Percentiles rank a stretch among this genome's conserved stretches.
These are phyloP conservation scores for Aspergillus novoparasiticus DNA, from an alignment of 2,329 filamentous ascomycete genomes.

Conservation along the genomic window DNA sequence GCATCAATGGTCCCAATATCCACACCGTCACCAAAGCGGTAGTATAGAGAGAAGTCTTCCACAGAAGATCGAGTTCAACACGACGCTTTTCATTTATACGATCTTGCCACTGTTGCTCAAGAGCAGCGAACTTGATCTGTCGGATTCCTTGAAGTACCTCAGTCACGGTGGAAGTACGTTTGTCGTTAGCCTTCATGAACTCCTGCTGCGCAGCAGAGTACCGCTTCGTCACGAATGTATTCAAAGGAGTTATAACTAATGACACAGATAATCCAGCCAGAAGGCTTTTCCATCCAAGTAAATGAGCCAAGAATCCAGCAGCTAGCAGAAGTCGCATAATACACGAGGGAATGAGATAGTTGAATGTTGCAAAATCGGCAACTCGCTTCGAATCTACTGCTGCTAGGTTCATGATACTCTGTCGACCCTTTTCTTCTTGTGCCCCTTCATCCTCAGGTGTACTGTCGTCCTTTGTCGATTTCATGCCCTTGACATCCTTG, in stretches of 20 bases:
- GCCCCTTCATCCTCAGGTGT: constrained; percentile 50
- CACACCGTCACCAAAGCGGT: constrained; percentile 66
- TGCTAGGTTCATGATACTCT: constrained; percentile 75
- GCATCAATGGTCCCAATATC: constrained; percentile 71
- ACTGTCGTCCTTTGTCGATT: constrained; percentile 45
- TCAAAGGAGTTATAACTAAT: constrained; percentile 66
- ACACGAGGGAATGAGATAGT: constrained; percentile 65
- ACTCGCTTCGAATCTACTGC: constrained; percentile 73
- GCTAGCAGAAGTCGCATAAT: constrained; percentile 66
- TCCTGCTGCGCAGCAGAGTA: constrained; percentile 67
- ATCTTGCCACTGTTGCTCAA: constrained; percentile 73
- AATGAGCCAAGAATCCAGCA: constrained; percentile 62
- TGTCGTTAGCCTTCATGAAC: constrained; percentile 74
- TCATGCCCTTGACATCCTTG: constrained; percentile 63
- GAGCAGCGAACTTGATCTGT: constrained; percentile 79
- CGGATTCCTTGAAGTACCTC: constrained; percentile 76
- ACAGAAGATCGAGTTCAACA: constrained; percentile 66
- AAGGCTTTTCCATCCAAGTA: constrained; percentile 72
- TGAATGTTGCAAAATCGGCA: constrained; percentile 66
- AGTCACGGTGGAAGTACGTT: constrained; percentile 72
- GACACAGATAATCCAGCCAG: constrained; percentile 66
- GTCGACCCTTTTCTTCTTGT: constrained; percentile 59
- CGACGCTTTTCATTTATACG: constrained; percentile 67
- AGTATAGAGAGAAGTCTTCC: constrained; percentile 67
- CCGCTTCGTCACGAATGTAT: constrained; percentile 65